phyloP scores from a whole-genome alignment of 306 rosid species.

The Ochetophila trinervis region DNA sequence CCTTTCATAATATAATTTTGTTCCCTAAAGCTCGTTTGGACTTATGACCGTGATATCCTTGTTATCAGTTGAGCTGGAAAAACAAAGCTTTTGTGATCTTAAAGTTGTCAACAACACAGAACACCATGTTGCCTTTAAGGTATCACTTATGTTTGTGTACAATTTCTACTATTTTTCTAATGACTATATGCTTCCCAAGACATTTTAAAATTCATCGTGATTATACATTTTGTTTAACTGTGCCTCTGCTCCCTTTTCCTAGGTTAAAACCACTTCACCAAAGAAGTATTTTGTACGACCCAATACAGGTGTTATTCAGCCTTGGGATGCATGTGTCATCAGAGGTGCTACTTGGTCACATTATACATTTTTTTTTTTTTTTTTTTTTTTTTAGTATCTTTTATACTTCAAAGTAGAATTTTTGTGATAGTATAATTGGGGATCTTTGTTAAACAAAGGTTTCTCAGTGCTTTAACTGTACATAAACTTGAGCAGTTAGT shows the following conservation, averaged over 20 bases:
- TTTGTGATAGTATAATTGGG: neutral
- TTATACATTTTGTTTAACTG: conserved; percentile 10
- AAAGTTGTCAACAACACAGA: conserved; percentile 72
- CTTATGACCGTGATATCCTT: conserved; percentile 26
- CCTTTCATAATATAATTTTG: neutral
- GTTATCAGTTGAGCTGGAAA: conserved; percentile 80
- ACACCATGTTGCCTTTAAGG: conserved; percentile 90
- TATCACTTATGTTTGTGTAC: conserved; percentile 19
- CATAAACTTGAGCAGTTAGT: conserved; percentile 1
- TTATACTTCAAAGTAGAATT: neutral
- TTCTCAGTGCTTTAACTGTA: conserved; percentile 6
- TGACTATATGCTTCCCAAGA: conserved; percentile 10
- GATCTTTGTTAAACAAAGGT: neutral
- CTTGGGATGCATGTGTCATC: conserved; percentile 80
- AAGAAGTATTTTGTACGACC: conserved; percentile 97
- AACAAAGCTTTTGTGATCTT: conserved; percentile 83
- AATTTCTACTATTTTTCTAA: neutral
- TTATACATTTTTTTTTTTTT: neutral
- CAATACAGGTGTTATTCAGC: conserved; percentile 77
- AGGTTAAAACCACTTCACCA: conserved; percentile 99
- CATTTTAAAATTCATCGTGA: neutral
- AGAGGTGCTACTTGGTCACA: conserved; percentile 61
- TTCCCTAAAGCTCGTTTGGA: conserved; percentile 12
- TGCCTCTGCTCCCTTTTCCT: conserved; percentile 20
- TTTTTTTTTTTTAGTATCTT: neutral